Percentiles rank a stretch among this genome's conserved stretches.
phyloP scores from a whole-genome alignment of 1,139 yeast genomes.

The Candida frijolesensis region DNA sequence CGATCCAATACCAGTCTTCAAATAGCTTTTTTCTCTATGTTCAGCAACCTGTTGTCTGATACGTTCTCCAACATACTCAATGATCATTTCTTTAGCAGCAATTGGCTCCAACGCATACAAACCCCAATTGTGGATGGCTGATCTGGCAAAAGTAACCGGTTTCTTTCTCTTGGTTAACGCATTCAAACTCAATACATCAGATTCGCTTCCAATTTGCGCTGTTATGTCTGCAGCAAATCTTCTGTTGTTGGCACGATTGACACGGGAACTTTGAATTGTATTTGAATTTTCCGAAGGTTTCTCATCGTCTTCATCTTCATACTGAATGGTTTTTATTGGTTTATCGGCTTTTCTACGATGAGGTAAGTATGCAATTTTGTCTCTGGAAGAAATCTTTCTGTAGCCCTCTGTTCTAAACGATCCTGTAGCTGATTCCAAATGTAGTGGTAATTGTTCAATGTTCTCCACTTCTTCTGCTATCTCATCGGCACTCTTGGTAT shows the following conservation, averaged over 20 bases:
- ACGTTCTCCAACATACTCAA: slow-evolving; percentile 97
- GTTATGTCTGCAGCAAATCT: slow-evolving; percentile 89
- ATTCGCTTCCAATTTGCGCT: slow-evolving; percentile 81
- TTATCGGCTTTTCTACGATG: slow-evolving; percentile 63
- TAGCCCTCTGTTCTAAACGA: slow-evolving; percentile 79
- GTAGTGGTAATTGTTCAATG: slow-evolving; percentile 33
- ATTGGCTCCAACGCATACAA: slow-evolving; percentile 93
- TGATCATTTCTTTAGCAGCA: slow-evolving; percentile 94
- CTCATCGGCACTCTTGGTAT: slow-evolving; percentile 25
- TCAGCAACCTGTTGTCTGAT: slow-evolving; percentile 95
- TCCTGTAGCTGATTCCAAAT: slow-evolving; percentile 54
- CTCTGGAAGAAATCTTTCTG: slow-evolving; percentile 68
- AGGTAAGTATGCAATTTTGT: slow-evolving; percentile 76
- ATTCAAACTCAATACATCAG: slow-evolving; percentile 75
- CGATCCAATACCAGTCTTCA: slow-evolving; percentile 93
- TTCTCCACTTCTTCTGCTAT: slow-evolving; percentile 33
- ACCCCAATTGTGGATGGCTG: slow-evolving; percentile 99
- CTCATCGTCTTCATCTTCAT: slow-evolving; percentile 54
- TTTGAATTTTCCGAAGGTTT: slow-evolving; percentile 27
- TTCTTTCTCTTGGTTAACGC: slow-evolving; percentile 86
- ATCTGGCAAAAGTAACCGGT: slow-evolving; percentile 92
- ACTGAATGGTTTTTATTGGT: slow-evolving; percentile 58
- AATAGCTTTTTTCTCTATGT: slow-evolving; percentile 81
- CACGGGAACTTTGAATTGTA: slow-evolving; percentile 69
- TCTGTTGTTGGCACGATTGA: slow-evolving; percentile 85